Evolutionary conservation across 78 protist species (phyloP).

Genomic region (Trichosphaerium sp.): DNA sequence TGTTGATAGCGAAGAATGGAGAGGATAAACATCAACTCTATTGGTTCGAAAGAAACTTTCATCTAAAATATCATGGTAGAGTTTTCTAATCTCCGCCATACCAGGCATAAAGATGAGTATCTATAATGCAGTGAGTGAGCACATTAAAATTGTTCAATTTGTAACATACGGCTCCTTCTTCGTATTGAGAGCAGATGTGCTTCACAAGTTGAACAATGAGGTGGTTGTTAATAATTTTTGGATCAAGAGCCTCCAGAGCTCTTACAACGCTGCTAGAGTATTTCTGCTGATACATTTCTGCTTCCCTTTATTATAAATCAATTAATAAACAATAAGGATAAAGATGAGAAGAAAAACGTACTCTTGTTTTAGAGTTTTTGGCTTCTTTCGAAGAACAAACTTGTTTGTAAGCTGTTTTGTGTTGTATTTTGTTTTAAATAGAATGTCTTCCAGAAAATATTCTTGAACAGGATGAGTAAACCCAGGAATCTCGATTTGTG

Average conservation of each 20-base stretch:
- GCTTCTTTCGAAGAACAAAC: no score
- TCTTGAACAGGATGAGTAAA: neutral
- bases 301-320: no score
- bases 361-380: no score
- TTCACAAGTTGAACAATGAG: slow-evolving; percentile 6
- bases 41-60: neutral
- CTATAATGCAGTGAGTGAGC: no score
- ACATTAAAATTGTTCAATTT: no score
- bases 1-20: slow-evolving; percentile 49
- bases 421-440: neutral
- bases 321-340: no score
- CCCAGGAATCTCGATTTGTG: neutral
- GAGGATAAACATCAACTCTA: slow-evolving; percentile 15
- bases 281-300: no score
- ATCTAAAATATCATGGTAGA: slow-evolving; percentile 1
- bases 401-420: no score
- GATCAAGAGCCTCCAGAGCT: neutral
- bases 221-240: slow-evolving; percentile 29
- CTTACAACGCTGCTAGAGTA: neutral
- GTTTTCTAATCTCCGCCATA: slow-evolving; percentile 43
- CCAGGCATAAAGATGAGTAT: slow-evolving; percentile 86
- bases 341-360: no score
- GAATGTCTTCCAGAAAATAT: neutral
- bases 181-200: neutral
- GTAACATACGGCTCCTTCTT: slow-evolving; percentile 51